Percentiles rank a stretch among this genome's conserved stretches.
These are phyloP conservation scores for Pelargonium cotyledonis DNA, from an alignment of 441 rosid species.

Conservation along the genomic window DNA sequence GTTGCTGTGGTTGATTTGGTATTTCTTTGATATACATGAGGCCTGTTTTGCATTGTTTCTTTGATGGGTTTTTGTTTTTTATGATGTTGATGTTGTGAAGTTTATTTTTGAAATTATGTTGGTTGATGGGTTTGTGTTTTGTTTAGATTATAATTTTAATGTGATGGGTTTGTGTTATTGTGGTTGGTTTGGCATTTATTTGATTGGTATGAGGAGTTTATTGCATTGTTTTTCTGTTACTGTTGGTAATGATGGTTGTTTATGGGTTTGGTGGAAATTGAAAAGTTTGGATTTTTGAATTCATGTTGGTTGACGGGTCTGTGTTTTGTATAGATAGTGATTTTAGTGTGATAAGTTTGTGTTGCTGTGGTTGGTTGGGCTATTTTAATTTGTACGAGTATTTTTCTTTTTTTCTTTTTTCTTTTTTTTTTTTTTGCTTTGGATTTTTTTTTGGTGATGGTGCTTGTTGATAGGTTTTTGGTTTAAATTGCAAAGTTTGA, in stretches of 20 bases:
- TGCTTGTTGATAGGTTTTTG: neutral
- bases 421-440: no score
- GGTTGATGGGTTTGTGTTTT: neutral
- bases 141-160: no score
- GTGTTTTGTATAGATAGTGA: neutral
- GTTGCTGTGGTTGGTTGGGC: no score
- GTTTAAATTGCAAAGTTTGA: no score
- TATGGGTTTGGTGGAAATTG: conserved; percentile 4
- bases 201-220: neutral
- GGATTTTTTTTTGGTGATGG: no score
- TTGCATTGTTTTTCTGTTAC: neutral
- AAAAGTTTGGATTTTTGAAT: neutral
- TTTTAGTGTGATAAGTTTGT: neutral
- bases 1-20: neutral
- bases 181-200: neutral
- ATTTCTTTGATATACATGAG: neutral
- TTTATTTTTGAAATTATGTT: neutral
- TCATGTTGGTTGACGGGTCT: neutral
- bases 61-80: neutral
- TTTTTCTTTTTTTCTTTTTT: no score
- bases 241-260: neutral
- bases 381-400: no score
- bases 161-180: neutral
- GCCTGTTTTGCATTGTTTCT: neutral
- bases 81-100: no score